Base-by-base conservation (phyloP, 2,329 filamentous ascomycete species). In the Incumbomyces delicatus region DNA sequence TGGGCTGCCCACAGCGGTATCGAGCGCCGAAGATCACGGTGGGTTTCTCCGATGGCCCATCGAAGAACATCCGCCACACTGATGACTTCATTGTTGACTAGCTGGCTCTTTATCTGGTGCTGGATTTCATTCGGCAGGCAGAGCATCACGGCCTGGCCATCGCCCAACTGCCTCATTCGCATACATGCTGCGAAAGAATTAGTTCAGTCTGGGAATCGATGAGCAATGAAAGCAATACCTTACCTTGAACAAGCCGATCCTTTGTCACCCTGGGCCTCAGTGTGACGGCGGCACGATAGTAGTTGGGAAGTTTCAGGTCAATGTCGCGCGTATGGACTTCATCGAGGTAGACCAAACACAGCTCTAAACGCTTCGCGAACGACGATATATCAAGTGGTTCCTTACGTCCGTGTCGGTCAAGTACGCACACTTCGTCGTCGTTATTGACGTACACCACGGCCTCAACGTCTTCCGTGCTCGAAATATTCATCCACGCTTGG, bases 241-340 rank as follows among this genome's bases (percentile, higher is more conserved):
- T 64, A 78, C 78, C 81, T 72, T 88, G 83, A 0, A 81, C 76
- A 0, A 87, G 58, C 12, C 73, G 66, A 50, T 89, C 85, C 50
- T 88, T 89, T 0, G 78, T 82, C 1, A 87, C 53, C 3, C 69
- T 66, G 0, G 78, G 69, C 0, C 83, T 83, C 0, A 90, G 59
- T 0, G 82, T 87, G 0, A 88, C 78, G 0, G 78, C 78, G 0
- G 83, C 85, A 0, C 77, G 67, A 52, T 80, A 81, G 11, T 72
- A 3, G 0, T 47, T 47, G 0, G 81, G 83, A 0, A 87, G 61
- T 30, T 73, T 75, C 0, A 88, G 57, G 51, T 89, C 83, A 0
- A 75, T 86, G 0, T 85, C 83, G 50, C 83, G 63, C 0, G 83
- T 85, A 50, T 88, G 83, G 0, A 75, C 73, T 48, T 88, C 78